These are phyloP conservation scores for Aspergillus calidoustus DNA, from an alignment of 2,329 filamentous ascomycete genomes.

Conservation along the genomic window DNA sequence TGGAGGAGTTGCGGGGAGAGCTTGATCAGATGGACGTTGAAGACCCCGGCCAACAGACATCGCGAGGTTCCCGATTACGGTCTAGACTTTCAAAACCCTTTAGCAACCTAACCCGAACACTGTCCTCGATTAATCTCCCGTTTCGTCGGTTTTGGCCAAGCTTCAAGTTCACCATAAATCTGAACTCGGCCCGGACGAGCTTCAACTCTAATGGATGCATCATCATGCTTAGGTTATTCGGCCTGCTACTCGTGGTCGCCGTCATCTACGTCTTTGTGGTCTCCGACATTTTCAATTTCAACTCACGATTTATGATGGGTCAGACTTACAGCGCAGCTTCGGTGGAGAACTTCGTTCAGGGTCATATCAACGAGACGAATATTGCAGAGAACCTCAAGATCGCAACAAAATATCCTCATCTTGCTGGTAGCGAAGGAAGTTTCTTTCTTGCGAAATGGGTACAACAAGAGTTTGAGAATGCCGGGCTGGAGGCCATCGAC, in stretches of 20 bases:
- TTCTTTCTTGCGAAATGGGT: constrained; percentile 85
- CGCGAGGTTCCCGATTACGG: constrained; percentile 47
- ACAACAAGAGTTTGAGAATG: constrained; percentile 72
- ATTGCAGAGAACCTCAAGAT: constrained; percentile 76
- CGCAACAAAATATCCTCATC: constrained; percentile 82
- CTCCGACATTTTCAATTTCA: constrained; percentile 76
- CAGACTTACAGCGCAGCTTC: constrained; percentile 83
- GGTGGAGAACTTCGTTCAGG: constrained; percentile 75
- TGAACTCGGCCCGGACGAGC: constrained; percentile 38
- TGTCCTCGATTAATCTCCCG: constrained; percentile 61
- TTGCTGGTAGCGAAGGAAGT: constrained; percentile 94
- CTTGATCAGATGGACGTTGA: constrained; percentile 89
- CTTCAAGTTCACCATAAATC: constrained; percentile 46
- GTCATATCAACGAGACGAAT: constrained; percentile 69
- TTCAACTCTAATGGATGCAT: constrained; percentile 62
- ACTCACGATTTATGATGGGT: constrained; percentile 65
- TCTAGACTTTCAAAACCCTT: constrained; percentile 61
- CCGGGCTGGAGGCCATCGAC: constrained; percentile 74
- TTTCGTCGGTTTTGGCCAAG: constrained; percentile 52
- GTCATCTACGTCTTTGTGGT: constrained; percentile 85
- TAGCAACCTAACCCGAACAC: constrained; percentile 58
- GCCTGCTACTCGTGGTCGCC: constrained; percentile 73
- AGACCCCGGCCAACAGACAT: constrained; percentile 58
- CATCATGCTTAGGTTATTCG: constrained; percentile 73
- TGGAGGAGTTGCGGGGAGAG: constrained; percentile 73